Evolutionary conservation across 208 protist species (phyloP), one percentile per base, ranked within the genome.

Genomic region (Crithidia expoeki): DNA sequence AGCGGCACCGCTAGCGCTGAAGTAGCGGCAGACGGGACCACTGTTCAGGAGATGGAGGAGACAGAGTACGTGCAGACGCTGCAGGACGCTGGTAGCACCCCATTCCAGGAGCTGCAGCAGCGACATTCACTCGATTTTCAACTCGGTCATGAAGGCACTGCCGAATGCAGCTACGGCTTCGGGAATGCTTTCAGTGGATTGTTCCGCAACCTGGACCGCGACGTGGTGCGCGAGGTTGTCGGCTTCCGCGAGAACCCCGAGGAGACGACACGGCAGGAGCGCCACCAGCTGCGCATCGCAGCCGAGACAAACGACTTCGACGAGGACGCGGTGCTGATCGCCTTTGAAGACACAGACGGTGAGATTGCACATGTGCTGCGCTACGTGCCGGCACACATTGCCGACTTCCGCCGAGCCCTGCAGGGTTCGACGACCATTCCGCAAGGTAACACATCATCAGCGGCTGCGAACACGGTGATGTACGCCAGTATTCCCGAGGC

Each of bases 51-150:
- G 33, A 70, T 42, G 27, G 88, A 89, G 53, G 86, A 95, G 65
- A 86, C 65, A 9, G 89, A 97, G 63, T 95, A 85, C 65, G 72
- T 90, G 21, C 93, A 95, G 73, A 75, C 56, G 11, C 74, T 82
- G 55, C 68, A 67, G 42, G 62, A 71, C 52, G 30, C 60, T 21
- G 60, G 60, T 16, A 12, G 55, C 12, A 25, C 38, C 12, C 23
- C 16, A 2, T 21, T 6, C 28, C 32, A 23, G 5, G 16, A 17
- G 34, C 7, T 23, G 38, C 53, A 38, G 65, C 11, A 33, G 57
- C 21, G 70, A 36, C n/a, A 64, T 64, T 42, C 60, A 9, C 46
- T 55, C 32, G 51, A 61, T n/a, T 52, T 49, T 16, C 36, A 40
- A 12, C 69, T 77, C 6, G 63, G 32, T 2, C 34, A 58, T 6